Base-by-base conservation (phyloP, 2,329 filamentous ascomycete genomes). In the Onygenales sp. region DNA sequence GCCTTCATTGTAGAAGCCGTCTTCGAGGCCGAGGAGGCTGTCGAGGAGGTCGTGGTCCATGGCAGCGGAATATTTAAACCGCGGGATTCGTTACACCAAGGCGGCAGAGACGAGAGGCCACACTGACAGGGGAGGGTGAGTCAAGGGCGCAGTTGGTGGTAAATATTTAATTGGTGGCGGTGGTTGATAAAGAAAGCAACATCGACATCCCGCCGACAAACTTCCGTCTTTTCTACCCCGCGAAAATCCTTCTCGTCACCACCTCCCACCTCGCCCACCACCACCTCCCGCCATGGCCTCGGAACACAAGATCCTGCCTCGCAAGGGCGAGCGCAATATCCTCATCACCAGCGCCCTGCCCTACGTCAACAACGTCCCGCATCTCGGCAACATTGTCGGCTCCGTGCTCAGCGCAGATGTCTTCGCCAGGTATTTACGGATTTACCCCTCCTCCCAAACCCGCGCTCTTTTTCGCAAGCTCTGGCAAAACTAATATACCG, bases 331-430 rank as follows among this genome's bases (percentile, higher is more conserved):
- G 77, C 81, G 84, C 63, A 97, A 96, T 70, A 83, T 94, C 62
- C 81, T 97, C 57, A 85, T 97, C 63, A 95, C 92, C 43, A 92
- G 86, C 62, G 91, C 91, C n/a, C 72, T 96, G 47, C 90, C 90
- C 42, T 95, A 95, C 63, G 86, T 88, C 51, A 85, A 84, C 69
- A 85, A 84, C 64, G 82, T 87, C 33, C 86, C 90, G 48, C 91
- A 95, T 73, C 75, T 96, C 62, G 91, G 89, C 57, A 95, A 95
- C 71, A 84, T 95, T 59, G 85, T 94, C 58, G 89, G 89, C 58
- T 88, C 84, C 62, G 89, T 95, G 40, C 79, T 96, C 61, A 90
- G 85, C 57, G 91, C 91, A 62, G 91, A 96, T 67, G 88, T 94
- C 58, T 96, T 86, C 67, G 79, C 86, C 14, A 60, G 57, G 55